Conservation (phyloP, 78 protist species). For the Protostelium mycophagum region DNA sequence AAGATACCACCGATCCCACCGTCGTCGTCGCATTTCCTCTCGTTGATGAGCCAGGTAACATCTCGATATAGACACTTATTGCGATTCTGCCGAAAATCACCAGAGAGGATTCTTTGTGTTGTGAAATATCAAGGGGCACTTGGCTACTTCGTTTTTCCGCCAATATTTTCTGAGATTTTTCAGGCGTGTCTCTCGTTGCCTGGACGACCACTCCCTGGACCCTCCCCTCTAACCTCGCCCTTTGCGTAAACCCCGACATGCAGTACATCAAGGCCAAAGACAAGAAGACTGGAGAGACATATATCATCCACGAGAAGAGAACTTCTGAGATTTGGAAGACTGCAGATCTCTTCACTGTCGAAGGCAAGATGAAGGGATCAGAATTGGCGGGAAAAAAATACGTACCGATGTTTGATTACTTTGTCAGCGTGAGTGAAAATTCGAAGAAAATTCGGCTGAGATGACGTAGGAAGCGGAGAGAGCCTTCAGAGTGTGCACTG, state of each 20-base stretch:
- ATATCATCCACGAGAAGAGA: slow-evolving; percentile 29
- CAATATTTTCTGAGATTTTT: slow-evolving; percentile 70
- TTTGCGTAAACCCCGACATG: slow-evolving; percentile 86
- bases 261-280: slow-evolving; percentile 87
- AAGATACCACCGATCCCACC: slow-evolving; percentile 92
- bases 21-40: slow-evolving; percentile 40
- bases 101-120: too few relatives aligned
- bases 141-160: neutral
- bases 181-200: slow-evolving; percentile 75
- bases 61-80: neutral
- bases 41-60: neutral
- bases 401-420: slow-evolving; percentile 95
- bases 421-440: slow-evolving; percentile 18
- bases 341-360: slow-evolving; percentile 15
- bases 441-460: neutral
- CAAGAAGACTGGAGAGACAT: slow-evolving; percentile 19
- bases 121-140: slow-evolving; percentile 8
- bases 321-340: slow-evolving; percentile 27
- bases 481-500: slow-evolving; percentile 85
- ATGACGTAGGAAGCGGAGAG: slow-evolving; percentile 19
- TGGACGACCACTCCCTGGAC: slow-evolving; percentile 99
- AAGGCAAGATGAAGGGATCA: slow-evolving; percentile 44
- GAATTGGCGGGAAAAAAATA: slow-evolving; percentile 79
- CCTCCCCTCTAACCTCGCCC: slow-evolving; percentile 96
- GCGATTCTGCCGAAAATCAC: too few relatives aligned